phyloP scores from a whole-genome alignment of 2,329 filamentous ascomycete genomes.

The Botrytis medusae region DNA sequence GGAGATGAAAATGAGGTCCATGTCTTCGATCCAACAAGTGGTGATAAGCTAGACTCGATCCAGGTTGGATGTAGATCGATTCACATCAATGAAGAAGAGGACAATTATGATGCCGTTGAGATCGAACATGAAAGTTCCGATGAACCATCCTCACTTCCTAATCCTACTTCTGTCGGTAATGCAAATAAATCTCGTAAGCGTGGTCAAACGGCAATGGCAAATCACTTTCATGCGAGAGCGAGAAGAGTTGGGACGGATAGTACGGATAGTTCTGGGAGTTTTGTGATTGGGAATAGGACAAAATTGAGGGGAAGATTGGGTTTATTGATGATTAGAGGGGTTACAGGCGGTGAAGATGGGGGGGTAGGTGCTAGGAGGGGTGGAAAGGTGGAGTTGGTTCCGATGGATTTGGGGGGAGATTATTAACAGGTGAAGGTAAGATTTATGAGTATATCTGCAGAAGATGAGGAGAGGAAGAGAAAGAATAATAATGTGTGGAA shows the following conservation, averaged over 20 bases:
- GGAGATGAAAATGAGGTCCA: not conserved
- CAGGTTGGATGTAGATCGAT: not conserved
- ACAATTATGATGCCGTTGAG: too few relatives aligned
- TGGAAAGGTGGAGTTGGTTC: not conserved
- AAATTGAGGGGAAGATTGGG: not conserved
- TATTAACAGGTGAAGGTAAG: not conserved
- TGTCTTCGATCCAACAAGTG: not conserved
- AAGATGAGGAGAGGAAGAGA: not conserved
- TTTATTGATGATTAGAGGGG: conserved; percentile 14
- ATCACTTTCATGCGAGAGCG: conserved; percentile 14
- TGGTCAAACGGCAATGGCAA: not conserved
- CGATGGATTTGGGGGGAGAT: conserved; percentile 15
- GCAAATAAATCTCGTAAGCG: not conserved
- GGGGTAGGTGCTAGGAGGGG: not conserved
- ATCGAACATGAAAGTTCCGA: not conserved
- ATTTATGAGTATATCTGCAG: too few relatives aligned
- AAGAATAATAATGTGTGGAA: not conserved
- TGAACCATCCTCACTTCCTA: not conserved
- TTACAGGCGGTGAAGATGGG: too few relatives aligned
- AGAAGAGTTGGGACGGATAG: not conserved
- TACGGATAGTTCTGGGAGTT: not conserved
- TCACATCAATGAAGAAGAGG: not conserved
- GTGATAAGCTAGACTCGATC: not conserved
- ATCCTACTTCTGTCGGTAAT: not conserved
- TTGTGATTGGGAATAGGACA: not conserved